Conservation (phyloP, 441 rosid species). For the Adansonia madagascariensis region DNA sequence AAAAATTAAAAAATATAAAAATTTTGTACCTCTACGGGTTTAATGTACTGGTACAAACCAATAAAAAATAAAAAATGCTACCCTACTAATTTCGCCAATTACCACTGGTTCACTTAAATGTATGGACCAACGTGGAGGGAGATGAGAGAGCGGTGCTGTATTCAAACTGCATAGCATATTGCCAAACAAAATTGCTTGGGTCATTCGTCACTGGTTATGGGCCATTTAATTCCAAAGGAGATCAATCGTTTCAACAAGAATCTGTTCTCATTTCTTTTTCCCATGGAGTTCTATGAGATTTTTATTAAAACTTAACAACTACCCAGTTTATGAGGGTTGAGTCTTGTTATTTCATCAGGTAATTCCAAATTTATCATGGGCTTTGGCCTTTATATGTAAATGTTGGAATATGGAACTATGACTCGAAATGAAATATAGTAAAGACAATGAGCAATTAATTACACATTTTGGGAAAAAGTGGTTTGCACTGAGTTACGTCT, state of each 20-base stretch:
- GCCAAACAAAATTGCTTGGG: background rate
- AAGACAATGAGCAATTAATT: background rate
- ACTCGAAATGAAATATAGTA: too few relatives aligned
- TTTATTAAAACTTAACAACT: background rate
- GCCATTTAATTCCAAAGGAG: background rate
- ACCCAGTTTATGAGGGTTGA: constrained; percentile 32
- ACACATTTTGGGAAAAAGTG: background rate
- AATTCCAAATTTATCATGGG: background rate
- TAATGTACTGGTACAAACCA: too few relatives aligned
- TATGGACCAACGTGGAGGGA: constrained; percentile 22
- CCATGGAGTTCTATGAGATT: background rate
- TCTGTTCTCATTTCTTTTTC: background rate
- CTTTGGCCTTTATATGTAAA: background rate
- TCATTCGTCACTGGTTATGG: background rate
- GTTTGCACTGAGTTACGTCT: background rate
- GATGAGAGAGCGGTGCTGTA: too few relatives aligned
- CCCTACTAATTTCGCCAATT: constrained; percentile 32
- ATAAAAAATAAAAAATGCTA: too few relatives aligned
- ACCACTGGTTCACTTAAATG: constrained; percentile 39
- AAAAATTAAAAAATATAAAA: too few relatives aligned
- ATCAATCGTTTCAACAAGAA: background rate
- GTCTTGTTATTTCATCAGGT: background rate
- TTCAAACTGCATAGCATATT: background rate
- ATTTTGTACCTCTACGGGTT: too few relatives aligned
- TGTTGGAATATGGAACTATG: background rate